A percentile compares a stretch with the other conserved stretches of the same genome.
Conservation (phyloP, 805 yeast genomes). For the Scheffersomyces amazonensis region DNA sequence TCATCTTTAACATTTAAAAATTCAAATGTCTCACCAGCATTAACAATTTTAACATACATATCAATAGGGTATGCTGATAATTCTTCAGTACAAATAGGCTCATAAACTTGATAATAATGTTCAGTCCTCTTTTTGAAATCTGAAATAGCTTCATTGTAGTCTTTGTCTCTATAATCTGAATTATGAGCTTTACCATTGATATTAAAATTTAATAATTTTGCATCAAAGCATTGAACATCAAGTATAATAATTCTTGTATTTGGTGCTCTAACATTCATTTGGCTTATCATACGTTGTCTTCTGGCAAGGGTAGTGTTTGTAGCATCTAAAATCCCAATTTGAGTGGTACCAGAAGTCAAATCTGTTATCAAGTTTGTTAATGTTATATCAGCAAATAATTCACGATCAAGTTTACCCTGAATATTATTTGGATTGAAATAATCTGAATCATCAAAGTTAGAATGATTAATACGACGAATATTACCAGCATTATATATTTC, state of each 20-base stretch:
- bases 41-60: slow-evolving; percentile 21
- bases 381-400: slow-evolving; percentile 32
- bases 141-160: slow-evolving; percentile 49
- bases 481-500: slow-evolving; percentile 52
- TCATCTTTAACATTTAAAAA: slow-evolving; percentile 8
- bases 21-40: slow-evolving; percentile 24
- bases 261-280: slow-evolving; percentile 14
- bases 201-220: slow-evolving; percentile 52
- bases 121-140: slow-evolving; percentile 60
- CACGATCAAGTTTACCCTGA: slow-evolving; percentile 29
- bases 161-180: slow-evolving; percentile 54
- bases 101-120: slow-evolving; percentile 43
- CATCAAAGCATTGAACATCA: slow-evolving; percentile 59
- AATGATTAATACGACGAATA: slow-evolving; percentile 36
- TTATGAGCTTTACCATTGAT: slow-evolving; percentile 63
- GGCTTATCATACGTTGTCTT: slow-evolving; percentile 26
- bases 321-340: slow-evolving; percentile 42
- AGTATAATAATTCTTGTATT: slow-evolving; percentile 47
- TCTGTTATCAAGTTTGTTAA: slow-evolving; percentile 29
- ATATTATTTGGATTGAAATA: slow-evolving; percentile 37
- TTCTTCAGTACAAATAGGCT: slow-evolving; percentile 26
- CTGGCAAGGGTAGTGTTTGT: slow-evolving; percentile 39
- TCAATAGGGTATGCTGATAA: slow-evolving; percentile 15
- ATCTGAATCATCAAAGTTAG: slow-evolving; percentile 26
- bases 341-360: slow-evolving; percentile 19